Percentiles rank a stretch among this genome's conserved stretches.
phyloP scores from a whole-genome alignment of 805 yeast species.

The Cyberlindnera nakhonratchasimensis region DNA sequence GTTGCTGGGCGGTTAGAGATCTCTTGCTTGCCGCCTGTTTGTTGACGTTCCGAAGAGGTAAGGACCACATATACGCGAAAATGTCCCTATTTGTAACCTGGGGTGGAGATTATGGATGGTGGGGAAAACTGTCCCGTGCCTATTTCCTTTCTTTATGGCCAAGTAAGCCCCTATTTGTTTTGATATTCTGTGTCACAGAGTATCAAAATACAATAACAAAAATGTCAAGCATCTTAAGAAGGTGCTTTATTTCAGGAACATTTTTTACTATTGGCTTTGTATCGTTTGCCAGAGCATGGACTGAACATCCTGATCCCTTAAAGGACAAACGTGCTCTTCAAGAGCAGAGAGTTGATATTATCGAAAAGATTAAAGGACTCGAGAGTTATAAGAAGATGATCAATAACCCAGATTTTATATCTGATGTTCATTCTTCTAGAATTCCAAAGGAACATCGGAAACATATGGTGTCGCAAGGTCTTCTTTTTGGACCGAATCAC shows the following conservation, averaged over 20 bases:
- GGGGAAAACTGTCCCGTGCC: no score
- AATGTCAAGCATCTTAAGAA: constrained; percentile 13
- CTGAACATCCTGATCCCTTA: constrained; percentile 16
- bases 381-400: constrained; percentile 27
- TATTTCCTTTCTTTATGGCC: no score
- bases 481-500: constrained; percentile 62
- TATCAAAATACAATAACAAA: constrained; percentile 8
- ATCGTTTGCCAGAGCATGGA: constrained; percentile 27
- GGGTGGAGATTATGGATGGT: no score
- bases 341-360: constrained; percentile 28
- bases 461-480: constrained; percentile 69
- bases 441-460: constrained; percentile 57
- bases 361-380: constrained; percentile 28
- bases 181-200: background rate
- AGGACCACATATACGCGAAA: background rate
- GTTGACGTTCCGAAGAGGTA: background rate
- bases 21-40: background rate
- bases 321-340: constrained; percentile 15
- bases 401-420: constrained; percentile 26
- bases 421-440: constrained; percentile 37
- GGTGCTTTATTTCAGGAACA: constrained; percentile 16
- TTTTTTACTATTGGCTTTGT: constrained; percentile 27
- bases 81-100: background rate
- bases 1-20: background rate
- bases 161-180: no score